Evolutionary conservation across 2,329 filamentous ascomycete genomes (phyloP).

Genomic region (Hortaea sp.): DNA sequence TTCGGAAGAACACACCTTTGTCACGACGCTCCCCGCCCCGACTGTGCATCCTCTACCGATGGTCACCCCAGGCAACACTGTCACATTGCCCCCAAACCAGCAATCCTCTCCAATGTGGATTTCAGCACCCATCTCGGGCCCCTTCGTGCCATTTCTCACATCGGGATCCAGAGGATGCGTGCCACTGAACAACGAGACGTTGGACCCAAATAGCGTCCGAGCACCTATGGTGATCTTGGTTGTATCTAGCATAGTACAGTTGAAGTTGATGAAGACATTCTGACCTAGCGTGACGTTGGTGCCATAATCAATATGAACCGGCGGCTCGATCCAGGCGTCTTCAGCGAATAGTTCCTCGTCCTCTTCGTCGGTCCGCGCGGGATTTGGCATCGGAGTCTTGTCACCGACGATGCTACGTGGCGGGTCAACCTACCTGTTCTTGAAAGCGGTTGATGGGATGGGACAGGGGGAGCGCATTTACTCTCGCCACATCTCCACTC

Average conservation of each 20-base stretch:
- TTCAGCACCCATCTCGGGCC: conserved; percentile 63
- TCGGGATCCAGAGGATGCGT: conserved; percentile 68
- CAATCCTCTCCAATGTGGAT: conserved; percentile 73
- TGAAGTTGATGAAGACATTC: conserved; percentile 67
- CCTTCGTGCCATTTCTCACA: conserved; percentile 61
- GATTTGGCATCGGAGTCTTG: conserved; percentile 52
- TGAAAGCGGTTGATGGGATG: neutral
- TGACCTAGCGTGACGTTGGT: conserved; percentile 61
- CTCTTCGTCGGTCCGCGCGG: conserved; percentile 45
- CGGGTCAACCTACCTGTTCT: neutral
- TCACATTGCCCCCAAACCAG: conserved; percentile 65
- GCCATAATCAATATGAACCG: conserved; percentile 67
- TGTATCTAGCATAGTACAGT: conserved; percentile 68
- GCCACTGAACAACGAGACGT: conserved; percentile 64
- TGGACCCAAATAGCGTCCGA: conserved; percentile 68
- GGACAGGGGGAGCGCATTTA: conserved; percentile 37
- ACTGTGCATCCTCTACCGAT: conserved; percentile 66
- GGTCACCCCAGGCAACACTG: conserved; percentile 64
- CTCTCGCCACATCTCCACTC: conserved; percentile 62
- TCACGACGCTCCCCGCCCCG: conserved; percentile 75
- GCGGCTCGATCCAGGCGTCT: conserved; percentile 59
- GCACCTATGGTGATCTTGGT: conserved; percentile 64
- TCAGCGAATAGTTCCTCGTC: conserved; percentile 56
- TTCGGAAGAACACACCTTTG: conserved; percentile 42
- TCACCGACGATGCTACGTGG: conserved; percentile 51